Base-by-base conservation (phyloP, 2,329 filamentous ascomycete genomes). In the Cladosporium sp. region DNA sequence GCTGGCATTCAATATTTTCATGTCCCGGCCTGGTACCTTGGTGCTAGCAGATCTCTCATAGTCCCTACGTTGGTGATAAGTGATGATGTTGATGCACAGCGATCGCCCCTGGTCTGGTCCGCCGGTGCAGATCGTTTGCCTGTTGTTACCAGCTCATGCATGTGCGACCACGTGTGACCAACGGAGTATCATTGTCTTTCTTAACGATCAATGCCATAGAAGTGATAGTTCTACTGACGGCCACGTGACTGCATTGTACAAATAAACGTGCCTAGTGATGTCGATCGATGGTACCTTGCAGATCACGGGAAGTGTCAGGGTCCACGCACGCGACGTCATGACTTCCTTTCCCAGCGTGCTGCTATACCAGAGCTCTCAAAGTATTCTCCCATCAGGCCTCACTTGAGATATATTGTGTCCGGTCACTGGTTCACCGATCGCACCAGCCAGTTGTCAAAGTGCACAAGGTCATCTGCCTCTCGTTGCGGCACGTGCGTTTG, bases 221-320 rank as follows among this genome's bases (percentile, higher is more conserved):
- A n/a, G n/a, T n/a, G n/a, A n/a, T n/a, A n/a, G n/a, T n/a, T n/a
- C n/a, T n/a, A n/a, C n/a, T n/a, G n/a, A n/a, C n/a, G n/a, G n/a
- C n/a, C n/a, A n/a, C n/a, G n/a, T n/a, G n/a, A n/a, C n/a, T n/a
- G n/a, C n/a, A n/a, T n/a, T n/a, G n/a, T n/a, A n/a, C n/a, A n/a
- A n/a, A n/a, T n/a, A n/a, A n/a, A n/a, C n/a, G n/a, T 25, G 25
- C 6, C 25, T 25, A 25, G 3, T 25, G 25, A 25, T 20, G 47
- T 36, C 30, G 47, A 50, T 50, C 47, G 30, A 37, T 36, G 47
- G 47, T 50, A 37, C 47, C 47, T 50, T 50, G 47, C 42, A 50
- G 54, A 30, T 38, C 43, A 28, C 22, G 43, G 43, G 43, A 28
- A n/a, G n/a, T n/a, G 11, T 2, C 30, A 34, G 30, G 43, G 22